Conservation (phyloP, 495 filamentous ascomycete genomes). For the Talaromyces nanjingensis region DNA sequence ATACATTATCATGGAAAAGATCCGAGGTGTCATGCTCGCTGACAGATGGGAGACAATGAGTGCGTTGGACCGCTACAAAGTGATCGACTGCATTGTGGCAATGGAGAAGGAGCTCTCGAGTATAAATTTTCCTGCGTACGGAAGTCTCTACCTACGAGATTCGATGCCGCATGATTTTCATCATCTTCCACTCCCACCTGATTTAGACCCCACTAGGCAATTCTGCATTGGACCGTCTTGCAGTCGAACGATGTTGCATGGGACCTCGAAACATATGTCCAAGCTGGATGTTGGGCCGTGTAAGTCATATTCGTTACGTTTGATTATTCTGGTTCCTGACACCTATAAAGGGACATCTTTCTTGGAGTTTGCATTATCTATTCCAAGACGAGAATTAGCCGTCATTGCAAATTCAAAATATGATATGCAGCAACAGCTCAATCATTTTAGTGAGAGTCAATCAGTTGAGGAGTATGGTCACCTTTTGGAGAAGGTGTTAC, state of each 20-base stretch:
- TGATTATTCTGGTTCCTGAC: conserved; percentile 11
- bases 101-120: conserved; percentile 20
- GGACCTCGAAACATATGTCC: conserved; percentile 1
- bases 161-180: conserved; percentile 9
- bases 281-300: conserved; percentile 13
- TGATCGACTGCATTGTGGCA: conserved; percentile 20
- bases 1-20: conserved; percentile 30
- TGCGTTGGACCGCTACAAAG: conserved; percentile 13
- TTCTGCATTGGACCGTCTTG: conserved; percentile 17
- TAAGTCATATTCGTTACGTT: conserved; percentile 9
- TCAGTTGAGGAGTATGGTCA: no score
- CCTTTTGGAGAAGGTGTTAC: no score
- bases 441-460: no score
- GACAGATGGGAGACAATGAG: conserved; percentile 19
- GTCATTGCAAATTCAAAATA: no score
- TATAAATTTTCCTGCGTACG: conserved; percentile 19
- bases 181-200: conserved; percentile 10
- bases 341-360: conserved; percentile 5
- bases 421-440: no score
- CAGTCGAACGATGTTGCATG: conserved; percentile 11
- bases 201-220: conserved; percentile 12
- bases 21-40: conserved; percentile 15
- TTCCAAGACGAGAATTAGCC: no score
- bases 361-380: background rate
- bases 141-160: conserved; percentile 19